Evolutionary conservation across 768 basidiomycete genomes (phyloP).

Genomic region (Termitomyces sp.): DNA sequence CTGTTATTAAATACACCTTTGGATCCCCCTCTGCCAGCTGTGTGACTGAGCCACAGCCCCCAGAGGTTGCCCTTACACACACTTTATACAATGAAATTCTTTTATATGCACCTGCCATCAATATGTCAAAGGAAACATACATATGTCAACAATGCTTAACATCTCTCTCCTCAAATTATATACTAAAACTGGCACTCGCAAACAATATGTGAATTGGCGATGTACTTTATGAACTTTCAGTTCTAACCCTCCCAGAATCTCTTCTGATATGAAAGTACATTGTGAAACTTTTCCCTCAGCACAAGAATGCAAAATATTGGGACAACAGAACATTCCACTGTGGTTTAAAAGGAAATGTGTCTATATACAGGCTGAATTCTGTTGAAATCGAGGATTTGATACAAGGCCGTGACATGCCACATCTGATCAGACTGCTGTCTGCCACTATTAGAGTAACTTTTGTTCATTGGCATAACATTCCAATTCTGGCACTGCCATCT

Average conservation of each 20-base stretch:
- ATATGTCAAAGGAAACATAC: no score
- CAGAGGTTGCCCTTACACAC: no score
- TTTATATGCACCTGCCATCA: no score
- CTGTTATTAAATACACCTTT: no score
- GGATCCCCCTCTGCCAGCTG: no score
- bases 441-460: conserved; percentile 27
- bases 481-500: conserved; percentile 14
- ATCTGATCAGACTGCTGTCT: conserved; percentile 17
- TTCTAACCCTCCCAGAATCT: conserved; percentile 30
- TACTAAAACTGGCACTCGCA: conserved; percentile 18
- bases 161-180: no score
- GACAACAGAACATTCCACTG: conserved; percentile 9
- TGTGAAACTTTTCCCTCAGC: conserved; percentile 13
- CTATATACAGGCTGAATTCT: conserved; percentile 21
- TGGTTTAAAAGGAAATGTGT: conserved; percentile 31
- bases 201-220: conserved; percentile 39
- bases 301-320: neutral
- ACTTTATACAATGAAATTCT: no score
- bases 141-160: no score
- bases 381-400: conserved; percentile 20
- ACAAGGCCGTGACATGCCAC: conserved; percentile 22
- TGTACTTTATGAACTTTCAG: conserved; percentile 21
- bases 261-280: conserved; percentile 29
- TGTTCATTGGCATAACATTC: conserved; percentile 19
- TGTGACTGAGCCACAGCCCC: no score